Base-by-base conservation (phyloP, 2,329 filamentous ascomycete genomes). In the Trichophyton benhamiae region DNA sequence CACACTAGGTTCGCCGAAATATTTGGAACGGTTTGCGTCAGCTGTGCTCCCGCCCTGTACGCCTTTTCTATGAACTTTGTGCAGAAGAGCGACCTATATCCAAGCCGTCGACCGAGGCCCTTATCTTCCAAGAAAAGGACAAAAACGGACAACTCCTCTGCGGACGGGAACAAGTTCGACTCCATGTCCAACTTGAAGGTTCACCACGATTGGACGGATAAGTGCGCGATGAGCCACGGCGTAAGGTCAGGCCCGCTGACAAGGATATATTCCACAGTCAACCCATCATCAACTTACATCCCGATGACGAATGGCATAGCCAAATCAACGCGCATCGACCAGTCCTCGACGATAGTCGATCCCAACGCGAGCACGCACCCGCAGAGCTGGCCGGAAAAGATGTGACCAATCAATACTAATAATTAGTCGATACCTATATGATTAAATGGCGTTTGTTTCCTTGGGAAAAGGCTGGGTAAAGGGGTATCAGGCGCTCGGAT, bases 221-320 rank as follows among this genome's bases (percentile, higher is more conserved):
- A 55, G n/a, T 55, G 49, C 49, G 17, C 27, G 33, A 55, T 55
- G 25, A 20, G 49, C 20, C 49, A 55, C 15, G 22, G 22, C 7
- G 49, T 25, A 17, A 33, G 49, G 15, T 27, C 49, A 55, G 49
- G 49, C 9, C 49, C 49, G 27, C 27, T 55, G 27, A 55, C 49
- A 27, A 55, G 49, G 49, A 55, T 55, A 55, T 55, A 55, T 33
- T 55, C 49, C 25, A 17, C 49, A 6, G 49, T 55, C 49, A 55
- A 36, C 30, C 49, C 49, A 17, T 55, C 49, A 3, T 33, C 25
- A 3, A 55, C 11, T 6, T 55, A 55, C n/a, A 33, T 55, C 30
- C 49, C 49, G 49, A 55, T 55, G 49, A 17, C 8, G 1, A 55
- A 55, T 15, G 9, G 13, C n/a, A 55, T 55, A 9, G 11, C 49